Evolutionary conservation across 2,329 filamentous ascomycete species (phyloP).

Genomic region (Paecilomyces fulvus): DNA sequence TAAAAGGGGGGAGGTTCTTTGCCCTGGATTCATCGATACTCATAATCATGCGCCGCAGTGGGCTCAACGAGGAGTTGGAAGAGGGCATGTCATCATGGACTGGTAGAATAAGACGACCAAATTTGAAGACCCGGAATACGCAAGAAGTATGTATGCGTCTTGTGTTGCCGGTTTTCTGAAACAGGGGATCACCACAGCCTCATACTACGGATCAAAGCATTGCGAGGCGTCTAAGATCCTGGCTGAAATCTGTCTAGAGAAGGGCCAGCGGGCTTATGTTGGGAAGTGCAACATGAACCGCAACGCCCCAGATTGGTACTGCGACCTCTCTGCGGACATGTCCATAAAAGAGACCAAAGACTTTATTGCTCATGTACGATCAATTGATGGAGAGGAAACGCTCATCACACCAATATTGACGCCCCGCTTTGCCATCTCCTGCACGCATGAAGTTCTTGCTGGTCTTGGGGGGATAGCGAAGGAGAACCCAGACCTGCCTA

Average conservation of each 20-base stretch:
- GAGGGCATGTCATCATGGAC: constrained; percentile 39
- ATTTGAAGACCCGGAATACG: constrained; percentile 49
- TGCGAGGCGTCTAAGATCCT: constrained; percentile 22
- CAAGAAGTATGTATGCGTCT: constrained; percentile 41
- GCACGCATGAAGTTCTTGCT: constrained; percentile 44
- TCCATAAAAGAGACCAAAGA: constrained; percentile 44
- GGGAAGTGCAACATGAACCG: constrained; percentile 33
- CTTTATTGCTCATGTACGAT: constrained; percentile 42
- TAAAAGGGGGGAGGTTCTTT: constrained; percentile 20
- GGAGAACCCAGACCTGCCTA: constrained; percentile 42
- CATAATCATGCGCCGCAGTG: constrained; percentile 60
- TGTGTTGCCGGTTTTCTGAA: constrained; percentile 51
- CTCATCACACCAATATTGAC: constrained; percentile 48
- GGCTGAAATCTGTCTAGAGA: constrained; percentile 22
- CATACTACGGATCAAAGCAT: constrained; percentile 28
- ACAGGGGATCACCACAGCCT: constrained; percentile 38
- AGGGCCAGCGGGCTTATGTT: constrained; percentile 27
- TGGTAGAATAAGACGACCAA: constrained; percentile 58
- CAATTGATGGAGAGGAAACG: constrained; percentile 35
- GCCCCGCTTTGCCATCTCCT: constrained; percentile 55
- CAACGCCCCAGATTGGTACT: constrained; percentile 43
- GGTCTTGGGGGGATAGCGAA: constrained; percentile 49
- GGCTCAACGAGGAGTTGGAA: constrained; percentile 38
- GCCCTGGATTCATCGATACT: constrained; percentile 47
- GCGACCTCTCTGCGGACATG: constrained; percentile 38